Evolutionary conservation across 352 stramenopile genomes (phyloP).

Genomic region (Phytophthora sp.): DNA sequence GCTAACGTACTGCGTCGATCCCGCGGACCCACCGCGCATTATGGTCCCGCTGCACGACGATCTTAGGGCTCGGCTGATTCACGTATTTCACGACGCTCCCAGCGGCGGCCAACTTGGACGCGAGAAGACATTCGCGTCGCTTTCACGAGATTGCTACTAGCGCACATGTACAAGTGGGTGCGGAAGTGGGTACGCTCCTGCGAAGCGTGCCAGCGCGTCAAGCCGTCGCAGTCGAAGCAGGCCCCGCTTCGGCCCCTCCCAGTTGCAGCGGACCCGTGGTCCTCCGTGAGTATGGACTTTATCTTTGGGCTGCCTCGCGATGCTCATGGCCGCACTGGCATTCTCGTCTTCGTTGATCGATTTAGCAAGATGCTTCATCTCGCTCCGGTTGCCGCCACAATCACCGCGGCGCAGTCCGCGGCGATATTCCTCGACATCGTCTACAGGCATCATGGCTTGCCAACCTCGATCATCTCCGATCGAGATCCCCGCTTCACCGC

Average conservation of each 20-base stretch:
- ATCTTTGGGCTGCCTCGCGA: slow-evolving; percentile 25
- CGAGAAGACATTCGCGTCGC: slow-evolving; percentile 33
- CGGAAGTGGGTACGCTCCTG: slow-evolving; percentile 35
- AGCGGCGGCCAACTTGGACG: slow-evolving; percentile 26
- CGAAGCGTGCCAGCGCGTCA: no score
- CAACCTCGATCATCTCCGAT: no score
- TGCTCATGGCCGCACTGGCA: neutral
- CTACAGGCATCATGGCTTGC: slow-evolving; percentile 20
- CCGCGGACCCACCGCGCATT: neutral
- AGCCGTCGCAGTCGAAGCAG: neutral
- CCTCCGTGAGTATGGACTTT: slow-evolving; percentile 32
- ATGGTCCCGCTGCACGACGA: no score
- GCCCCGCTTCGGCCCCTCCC: slow-evolving; percentile 14
- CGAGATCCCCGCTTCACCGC: slow-evolving; percentile 14
- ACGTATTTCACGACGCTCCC: no score
- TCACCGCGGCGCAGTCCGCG: slow-evolving; percentile 24
- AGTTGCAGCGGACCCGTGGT: slow-evolving; percentile 7
- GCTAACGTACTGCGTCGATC: slow-evolving; percentile 16
- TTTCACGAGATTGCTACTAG: slow-evolving; percentile 32
- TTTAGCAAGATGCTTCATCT: slow-evolving; percentile 44
- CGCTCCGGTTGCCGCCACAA: neutral
- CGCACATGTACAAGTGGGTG: slow-evolving; percentile 41
- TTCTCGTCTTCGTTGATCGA: slow-evolving; percentile 36
- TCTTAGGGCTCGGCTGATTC: no score
- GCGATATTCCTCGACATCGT: slow-evolving; percentile 32